These are phyloP conservation scores for Sarcodon sp. DNA, from an alignment of 768 basidiomycete genomes.

Conservation along the genomic window DNA sequence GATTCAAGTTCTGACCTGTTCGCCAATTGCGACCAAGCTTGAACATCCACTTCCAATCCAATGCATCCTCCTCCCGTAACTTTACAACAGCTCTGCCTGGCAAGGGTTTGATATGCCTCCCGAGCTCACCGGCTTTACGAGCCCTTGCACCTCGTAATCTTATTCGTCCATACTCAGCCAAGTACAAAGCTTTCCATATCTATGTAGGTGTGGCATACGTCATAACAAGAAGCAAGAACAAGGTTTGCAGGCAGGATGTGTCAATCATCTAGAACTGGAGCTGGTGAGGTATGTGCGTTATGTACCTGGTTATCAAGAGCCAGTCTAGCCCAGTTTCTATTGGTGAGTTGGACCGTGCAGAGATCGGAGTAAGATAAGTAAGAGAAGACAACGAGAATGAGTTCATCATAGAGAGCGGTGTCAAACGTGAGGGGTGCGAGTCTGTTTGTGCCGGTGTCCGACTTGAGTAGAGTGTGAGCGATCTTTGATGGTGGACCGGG, in stretches of 20 bases:
- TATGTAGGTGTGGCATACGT: conserved; percentile 9
- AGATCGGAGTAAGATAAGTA: conserved; percentile 56
- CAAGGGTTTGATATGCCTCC: conserved; percentile 43
- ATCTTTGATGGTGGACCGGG: not conserved
- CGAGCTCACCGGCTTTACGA: conserved; percentile 41
- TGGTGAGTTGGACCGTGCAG: conserved; percentile 49
- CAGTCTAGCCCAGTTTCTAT: conserved; percentile 53
- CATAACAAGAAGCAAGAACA: no score
- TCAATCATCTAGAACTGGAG: conserved; percentile 7
- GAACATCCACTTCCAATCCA: conserved; percentile 84
- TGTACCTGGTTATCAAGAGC: conserved; percentile 53
- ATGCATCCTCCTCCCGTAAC: conserved; percentile 21
- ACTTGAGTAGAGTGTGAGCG: not conserved
- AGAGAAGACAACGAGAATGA: conserved; percentile 63
- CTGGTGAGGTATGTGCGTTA: conserved; percentile 10
- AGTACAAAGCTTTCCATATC: conserved; percentile 61
- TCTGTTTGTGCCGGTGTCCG: not conserved
- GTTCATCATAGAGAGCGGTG: conserved; percentile 57
- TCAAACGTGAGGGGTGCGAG: conserved; percentile 24
- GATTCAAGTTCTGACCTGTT: conserved; percentile 35
- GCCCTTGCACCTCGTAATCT: conserved; percentile 60
- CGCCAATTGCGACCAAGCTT: conserved; percentile 76
- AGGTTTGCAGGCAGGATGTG: not conserved
- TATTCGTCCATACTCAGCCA: conserved; percentile 50
- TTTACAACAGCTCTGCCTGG: conserved; percentile 32